Base-by-base conservation (phyloP, 129 eudicot species). In the Escallonia rubra region DNA sequence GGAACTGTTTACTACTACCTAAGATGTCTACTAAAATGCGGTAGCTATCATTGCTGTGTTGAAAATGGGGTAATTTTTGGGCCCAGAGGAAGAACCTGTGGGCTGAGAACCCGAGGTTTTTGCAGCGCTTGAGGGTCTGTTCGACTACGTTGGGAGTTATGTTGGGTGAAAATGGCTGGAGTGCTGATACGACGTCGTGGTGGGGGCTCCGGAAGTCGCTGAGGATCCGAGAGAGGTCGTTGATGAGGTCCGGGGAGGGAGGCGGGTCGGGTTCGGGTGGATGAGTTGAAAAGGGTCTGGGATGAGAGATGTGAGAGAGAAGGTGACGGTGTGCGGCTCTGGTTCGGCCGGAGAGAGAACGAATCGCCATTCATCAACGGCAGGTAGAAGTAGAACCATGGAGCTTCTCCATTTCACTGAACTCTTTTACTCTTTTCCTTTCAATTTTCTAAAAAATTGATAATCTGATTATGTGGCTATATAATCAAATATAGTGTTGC, bases 41-140 rank as follows among this genome's bases (percentile, higher is more conserved):
- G 48, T 80, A 78, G 64, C 80, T 89, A 3, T 76, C 68, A 7
- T 63, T 45, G 63, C 73, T 75, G 43, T 70, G 99, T 40, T 59
- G 47, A 63, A 94, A 94, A 68, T 65, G 65, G 4, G 99, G 93
- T 10, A 82, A 55, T 10, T 66, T 51, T 14, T 79, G 74, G 50
- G 93, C 95, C 96, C 95, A 89, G 0, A 73, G 45, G 13, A 94
- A 89, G 85, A 94, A 85, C 49, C 90, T 77, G 63, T 86, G 99
- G 42, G 96, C 93, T 4, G 99, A 73, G 23, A 89, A 90, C 0
- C 90, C 95, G 8, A 89, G 88, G 43, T 82, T 82, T 65, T 82
- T 89, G 77, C 97, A 87, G 39, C 97, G 79, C 79, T 94, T 94
- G 47, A 94, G 78, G 13, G 87, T 90, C 48, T 89, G 96, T 71